Percentiles rank a stretch among this genome's conserved stretches.
phyloP scores from a whole-genome alignment of 192 early-diverging fungal genomes.

The Coemansia reversa region DNA sequence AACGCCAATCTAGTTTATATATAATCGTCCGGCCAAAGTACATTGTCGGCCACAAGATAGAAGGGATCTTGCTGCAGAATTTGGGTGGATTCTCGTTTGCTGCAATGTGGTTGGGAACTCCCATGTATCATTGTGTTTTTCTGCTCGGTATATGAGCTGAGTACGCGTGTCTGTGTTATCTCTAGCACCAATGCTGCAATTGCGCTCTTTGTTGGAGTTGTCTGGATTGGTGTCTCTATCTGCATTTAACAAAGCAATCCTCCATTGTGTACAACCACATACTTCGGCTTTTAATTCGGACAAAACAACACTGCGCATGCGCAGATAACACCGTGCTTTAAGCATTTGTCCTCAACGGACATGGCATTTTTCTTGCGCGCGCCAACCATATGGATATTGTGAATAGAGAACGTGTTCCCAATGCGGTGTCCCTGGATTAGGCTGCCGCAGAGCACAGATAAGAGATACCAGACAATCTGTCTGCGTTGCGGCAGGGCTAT shows the following conservation, averaged over 20 bases:
- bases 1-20: not conserved
- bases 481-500: not conserved
- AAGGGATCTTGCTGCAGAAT: not conserved
- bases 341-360: not conserved
- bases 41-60: no score
- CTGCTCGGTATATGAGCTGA: not conserved
- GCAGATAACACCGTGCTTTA: not conserved
- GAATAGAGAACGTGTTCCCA: not conserved
- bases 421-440: not conserved
- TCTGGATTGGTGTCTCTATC: not conserved
- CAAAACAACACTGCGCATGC: not conserved
- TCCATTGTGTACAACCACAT: not conserved
- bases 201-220: not conserved
- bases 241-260: not conserved
- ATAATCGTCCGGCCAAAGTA: no score
- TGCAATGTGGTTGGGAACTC: not conserved
- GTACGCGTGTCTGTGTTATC: not conserved
- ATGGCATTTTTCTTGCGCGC: not conserved
- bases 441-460: not conserved
- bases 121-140: not conserved
- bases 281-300: not conserved
- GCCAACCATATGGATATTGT: not conserved
- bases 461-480: constrained; percentile 1
- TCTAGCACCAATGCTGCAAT: not conserved
- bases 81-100: not conserved